Evolutionary conservation across 352 stramenopile genomes (phyloP), one percentile per base, ranked within the genome.

Genomic region (Globisporangium rhizosaccharum): DNA sequence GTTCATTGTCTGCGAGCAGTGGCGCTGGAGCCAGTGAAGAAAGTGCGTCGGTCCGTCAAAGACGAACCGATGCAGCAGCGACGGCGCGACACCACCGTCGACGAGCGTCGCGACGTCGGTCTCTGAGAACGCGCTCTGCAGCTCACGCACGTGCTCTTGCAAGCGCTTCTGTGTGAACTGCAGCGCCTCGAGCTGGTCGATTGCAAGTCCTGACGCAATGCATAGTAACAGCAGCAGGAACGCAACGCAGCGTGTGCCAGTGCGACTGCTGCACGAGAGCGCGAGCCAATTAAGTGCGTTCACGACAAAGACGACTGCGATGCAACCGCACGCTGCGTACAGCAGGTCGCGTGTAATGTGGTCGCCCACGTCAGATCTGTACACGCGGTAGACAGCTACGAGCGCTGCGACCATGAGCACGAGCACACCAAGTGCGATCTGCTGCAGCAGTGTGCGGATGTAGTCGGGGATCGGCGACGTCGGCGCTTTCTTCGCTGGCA

Each of bases 31-130:
- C 72, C 72, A 83, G 2, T 58, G 56, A 2, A 88, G 60, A 33
- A 85, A 88, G 51, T 59, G 60, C 50, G 62, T 59, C 7, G 74
- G 76, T 4, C 66, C 73, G 48, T 88, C 75, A 23, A 83, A 63
- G 7, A 80, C 51, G 48, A 86, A 83, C 11, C 75, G 66, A 12
- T 86, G 75, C 25, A 70, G 70, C 8, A 88, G 62, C 10, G 75
- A 85, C 2, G 73, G 70, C 20, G 50, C 28, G 1, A 50, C 42
- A 0, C 68, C 73, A 48, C 73, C 75, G 44, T 86, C 82, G 14
- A 88, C 56, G 18, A 86, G 61, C 9, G 61, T 33, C 0, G 42
- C 58, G 8, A 75, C 52, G 15, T 61, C 59, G 3, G 60, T 42
- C 33, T 71, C 65, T 0, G 57, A 72, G 10, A 83, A 65, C 0